These are phyloP conservation scores for Carpinus fangiana DNA, from an alignment of 306 rosid species.

Conservation along the genomic window DNA sequence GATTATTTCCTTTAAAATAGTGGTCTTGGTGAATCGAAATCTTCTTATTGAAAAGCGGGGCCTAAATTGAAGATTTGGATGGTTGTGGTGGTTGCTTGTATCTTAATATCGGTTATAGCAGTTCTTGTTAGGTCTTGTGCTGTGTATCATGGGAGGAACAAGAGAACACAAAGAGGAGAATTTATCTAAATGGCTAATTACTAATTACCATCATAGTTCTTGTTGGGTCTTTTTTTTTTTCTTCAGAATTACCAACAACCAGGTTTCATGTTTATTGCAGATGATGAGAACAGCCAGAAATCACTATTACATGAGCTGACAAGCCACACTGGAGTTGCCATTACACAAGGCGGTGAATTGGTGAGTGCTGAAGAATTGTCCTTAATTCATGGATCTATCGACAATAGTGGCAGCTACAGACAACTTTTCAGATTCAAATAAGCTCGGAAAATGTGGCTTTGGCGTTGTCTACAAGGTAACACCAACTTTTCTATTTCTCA, in stretches of 20 bases:
- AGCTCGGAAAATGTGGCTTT: neutral
- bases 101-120: slow-evolving; percentile 30
- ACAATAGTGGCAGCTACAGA: slow-evolving; percentile 9
- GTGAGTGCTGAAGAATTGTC: slow-evolving; percentile 44
- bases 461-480: slow-evolving; percentile 5
- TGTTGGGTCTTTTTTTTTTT: neutral
- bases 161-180: slow-evolving; percentile 28
- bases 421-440: neutral
- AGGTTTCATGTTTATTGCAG: slow-evolving; percentile 15
- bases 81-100: slow-evolving; percentile 34
- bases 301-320: slow-evolving; percentile 34
- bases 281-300: slow-evolving; percentile 28
- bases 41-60: slow-evolving; percentile 21
- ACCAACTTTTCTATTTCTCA: neutral
- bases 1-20: neutral
- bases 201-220: neutral
- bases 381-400: slow-evolving; percentile 40
- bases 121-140: slow-evolving; percentile 23
- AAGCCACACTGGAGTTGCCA: slow-evolving; percentile 29
- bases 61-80: slow-evolving; percentile 47
- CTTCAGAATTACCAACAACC: neutral
- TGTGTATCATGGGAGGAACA: slow-evolving; percentile 10
- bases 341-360: slow-evolving; percentile 53
- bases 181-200: neutral
- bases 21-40: neutral